These are phyloP conservation scores for Teratosphaeria zuluensis DNA, from an alignment of 2,329 filamentous ascomycete genomes.

Conservation along the genomic window DNA sequence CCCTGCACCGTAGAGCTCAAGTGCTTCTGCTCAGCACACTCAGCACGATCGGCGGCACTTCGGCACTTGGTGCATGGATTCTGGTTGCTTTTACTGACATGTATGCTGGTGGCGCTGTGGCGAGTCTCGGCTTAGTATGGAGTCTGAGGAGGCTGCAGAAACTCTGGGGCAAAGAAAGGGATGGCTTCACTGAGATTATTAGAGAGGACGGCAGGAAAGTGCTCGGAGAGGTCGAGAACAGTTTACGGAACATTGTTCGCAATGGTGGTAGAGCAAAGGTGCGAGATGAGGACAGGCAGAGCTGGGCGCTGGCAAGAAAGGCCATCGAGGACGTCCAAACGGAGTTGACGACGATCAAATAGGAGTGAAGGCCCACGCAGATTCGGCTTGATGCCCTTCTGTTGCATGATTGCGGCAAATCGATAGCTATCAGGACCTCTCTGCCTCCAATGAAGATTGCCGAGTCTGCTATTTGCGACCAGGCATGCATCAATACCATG, in stretches of 20 bases:
- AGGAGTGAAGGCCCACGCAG: not conserved
- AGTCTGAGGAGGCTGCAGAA: slow-evolving; percentile 49
- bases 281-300: slow-evolving; percentile 25
- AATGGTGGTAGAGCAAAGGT: slow-evolving; percentile 32
- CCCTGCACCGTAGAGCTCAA: slow-evolving; percentile 37
- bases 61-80: slow-evolving; percentile 46
- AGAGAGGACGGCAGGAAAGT: slow-evolving; percentile 49
- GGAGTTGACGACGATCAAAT: slow-evolving; percentile 30
- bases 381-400: not conserved
- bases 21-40: slow-evolving; percentile 59
- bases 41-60: slow-evolving; percentile 53
- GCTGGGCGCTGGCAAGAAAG: slow-evolving; percentile 34
- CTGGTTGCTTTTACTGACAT: slow-evolving; percentile 45
- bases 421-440: not conserved
- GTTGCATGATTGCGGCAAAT: not conserved
- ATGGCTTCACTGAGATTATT: slow-evolving; percentile 42
- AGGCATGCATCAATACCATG: not conserved
- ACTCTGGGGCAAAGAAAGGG: slow-evolving; percentile 46
- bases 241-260: slow-evolving; percentile 37
- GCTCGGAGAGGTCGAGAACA: slow-evolving; percentile 44
- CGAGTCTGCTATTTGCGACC: not conserved
- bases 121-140: slow-evolving; percentile 49
- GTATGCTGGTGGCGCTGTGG: slow-evolving; percentile 52
- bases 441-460: not conserved
- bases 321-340: slow-evolving; percentile 38